Percentiles rank a stretch among this genome's conserved stretches.
Conservation (phyloP, 257 asterid species). For the Przewalskia tangutica region DNA sequence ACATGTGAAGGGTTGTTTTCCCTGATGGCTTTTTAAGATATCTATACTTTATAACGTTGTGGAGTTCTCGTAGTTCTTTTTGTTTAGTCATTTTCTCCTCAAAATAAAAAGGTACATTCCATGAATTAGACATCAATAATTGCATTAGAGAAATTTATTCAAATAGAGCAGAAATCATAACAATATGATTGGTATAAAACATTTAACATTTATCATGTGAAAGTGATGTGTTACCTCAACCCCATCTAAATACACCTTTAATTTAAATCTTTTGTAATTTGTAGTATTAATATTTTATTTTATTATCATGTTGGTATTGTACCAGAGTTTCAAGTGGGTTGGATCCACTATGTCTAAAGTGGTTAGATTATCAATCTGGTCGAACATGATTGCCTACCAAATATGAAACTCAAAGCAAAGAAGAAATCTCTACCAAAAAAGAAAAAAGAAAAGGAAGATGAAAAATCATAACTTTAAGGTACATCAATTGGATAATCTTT, state of each 20-base stretch:
- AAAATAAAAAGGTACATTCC: not conserved
- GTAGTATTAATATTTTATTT: not conserved
- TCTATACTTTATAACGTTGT: not conserved
- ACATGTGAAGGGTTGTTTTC: not conserved
- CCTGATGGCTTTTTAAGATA: not conserved
- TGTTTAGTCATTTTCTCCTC: not conserved
- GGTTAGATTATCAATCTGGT: not conserved
- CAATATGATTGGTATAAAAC: not conserved
- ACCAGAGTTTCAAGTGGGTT: not conserved
- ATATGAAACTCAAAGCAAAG: not conserved
- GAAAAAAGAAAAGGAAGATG: not conserved
- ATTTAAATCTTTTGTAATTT: not conserved
- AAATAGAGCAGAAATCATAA: not conserved
- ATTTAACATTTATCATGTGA: not conserved
- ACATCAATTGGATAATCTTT: not conserved
- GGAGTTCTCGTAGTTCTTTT: not conserved
- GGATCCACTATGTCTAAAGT: not conserved
- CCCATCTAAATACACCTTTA: not conserved
- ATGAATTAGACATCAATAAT: not conserved
- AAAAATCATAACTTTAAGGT: not conserved
- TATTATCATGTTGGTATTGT: not conserved
- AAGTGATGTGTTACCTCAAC: not conserved
- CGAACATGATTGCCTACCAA: not conserved
- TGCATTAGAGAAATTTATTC: not conserved
- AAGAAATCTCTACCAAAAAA: not conserved